Base-by-base conservation (phyloP, 2,329 filamentous ascomycete genomes). In the Coleophoma eucalyptorum region DNA sequence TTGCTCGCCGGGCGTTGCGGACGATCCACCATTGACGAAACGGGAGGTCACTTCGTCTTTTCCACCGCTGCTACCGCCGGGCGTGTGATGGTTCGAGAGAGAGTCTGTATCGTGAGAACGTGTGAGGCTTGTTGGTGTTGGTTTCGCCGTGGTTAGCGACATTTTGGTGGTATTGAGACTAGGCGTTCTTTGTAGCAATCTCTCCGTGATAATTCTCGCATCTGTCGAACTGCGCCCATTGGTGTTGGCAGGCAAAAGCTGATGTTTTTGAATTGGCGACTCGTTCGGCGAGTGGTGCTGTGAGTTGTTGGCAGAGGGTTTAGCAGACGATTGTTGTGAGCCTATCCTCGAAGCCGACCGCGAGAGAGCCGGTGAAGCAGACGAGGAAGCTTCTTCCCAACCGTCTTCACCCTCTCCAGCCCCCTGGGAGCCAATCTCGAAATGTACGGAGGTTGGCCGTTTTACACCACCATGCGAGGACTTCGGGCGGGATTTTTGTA, bases 301-400 rank as follows among this genome's bases (percentile, higher is more conserved):
- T 3, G 64, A 65, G 49, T 60, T 63, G 37, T 55, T 63, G 20
- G 65, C 62, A 55, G 62, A 69, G 7, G 65, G 69, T 58, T 70
- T 75, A 26, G 72, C 65, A 31, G 72, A 78, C 12, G 73, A 75
- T 49, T 75, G 75, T 18, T 69, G 74, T 74, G 75, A 20, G 69
- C 74, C 56, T 73, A 77, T 15, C 52, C 65, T 53, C 41, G 59
- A 61, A 15, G 53, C 74, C 74, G 60, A 72, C 51, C 76, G 68
- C 12, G 76, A 78, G 43, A 79, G 67, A 54, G 81, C 78, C 4
- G 82, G 82, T 11, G 81, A 84, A 47, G 81, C 82, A 50, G 80
- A 83, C 43, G 74, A 76, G 66, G 81, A 85, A 52, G 82, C 81
- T 67, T 87, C 83, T 40, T 86, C 80, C 83, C 83, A 86, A 69